A percentile compares a stretch with the other conserved stretches of the same genome.
Evolutionary conservation across 225 moss, liverwort and hornwort genomes (phyloP).

Genomic region (Physcomitrellopsis africana): DNA sequence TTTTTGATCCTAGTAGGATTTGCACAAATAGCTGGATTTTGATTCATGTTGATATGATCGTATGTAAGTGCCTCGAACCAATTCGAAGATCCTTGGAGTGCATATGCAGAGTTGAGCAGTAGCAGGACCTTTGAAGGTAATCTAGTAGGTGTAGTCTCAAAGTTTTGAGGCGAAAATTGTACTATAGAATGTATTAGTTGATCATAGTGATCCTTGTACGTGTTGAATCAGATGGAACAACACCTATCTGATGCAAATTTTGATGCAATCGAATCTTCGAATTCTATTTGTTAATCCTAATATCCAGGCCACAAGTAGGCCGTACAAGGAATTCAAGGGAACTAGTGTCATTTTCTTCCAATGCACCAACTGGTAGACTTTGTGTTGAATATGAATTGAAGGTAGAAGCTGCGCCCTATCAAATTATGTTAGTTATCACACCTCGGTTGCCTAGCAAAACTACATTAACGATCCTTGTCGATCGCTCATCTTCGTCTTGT

Average conservation of each 20-base stretch:
- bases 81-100: constrained; percentile 16
- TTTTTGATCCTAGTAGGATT: constrained; percentile 5
- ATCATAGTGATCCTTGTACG: neutral
- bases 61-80: neutral
- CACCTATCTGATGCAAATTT: neutral
- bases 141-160: neutral
- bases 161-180: neutral
- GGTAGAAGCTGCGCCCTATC: too few relatives aligned
- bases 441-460: too few relatives aligned
- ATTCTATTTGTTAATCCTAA: too few relatives aligned
- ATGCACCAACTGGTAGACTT: too few relatives aligned
- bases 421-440: too few relatives aligned
- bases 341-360: too few relatives aligned
- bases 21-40: constrained; percentile 6
- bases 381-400: too few relatives aligned
- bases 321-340: too few relatives aligned
- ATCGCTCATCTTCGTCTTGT: too few relatives aligned
- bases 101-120: neutral
- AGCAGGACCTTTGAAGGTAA: neutral
- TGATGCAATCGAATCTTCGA: neutral
- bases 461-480: too few relatives aligned
- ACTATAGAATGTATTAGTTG: constrained; percentile 2
- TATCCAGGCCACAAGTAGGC: too few relatives aligned
- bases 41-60: neutral
- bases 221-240: neutral